Evolutionary conservation across 1,284 basidiomycete genomes (phyloP).

Genomic region (Takashimella koratensis): DNA sequence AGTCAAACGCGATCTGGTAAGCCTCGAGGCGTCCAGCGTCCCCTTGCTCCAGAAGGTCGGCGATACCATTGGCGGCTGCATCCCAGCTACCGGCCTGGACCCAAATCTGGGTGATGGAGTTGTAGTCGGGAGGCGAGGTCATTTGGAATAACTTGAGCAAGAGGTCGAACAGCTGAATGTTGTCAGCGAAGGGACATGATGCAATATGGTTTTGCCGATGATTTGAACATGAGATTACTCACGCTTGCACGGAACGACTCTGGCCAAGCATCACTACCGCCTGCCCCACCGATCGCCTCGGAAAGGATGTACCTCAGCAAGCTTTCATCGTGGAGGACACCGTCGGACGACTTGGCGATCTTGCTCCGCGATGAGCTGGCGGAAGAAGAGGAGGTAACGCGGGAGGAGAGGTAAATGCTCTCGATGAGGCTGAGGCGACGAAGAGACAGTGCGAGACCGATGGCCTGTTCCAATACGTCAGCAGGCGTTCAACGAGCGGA

Average conservation of each 20-base stretch:
- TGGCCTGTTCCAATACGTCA: conserved; percentile 62
- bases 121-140: conserved; percentile 63
- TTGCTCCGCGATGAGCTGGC: conserved; percentile 16
- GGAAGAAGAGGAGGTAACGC: conserved; percentile 24
- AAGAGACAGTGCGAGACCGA: conserved; percentile 89
- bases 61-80: conserved; percentile 55
- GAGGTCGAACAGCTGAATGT: conserved; percentile 50
- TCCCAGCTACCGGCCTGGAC: conserved; percentile 69
- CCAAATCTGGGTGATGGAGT: conserved; percentile 79
- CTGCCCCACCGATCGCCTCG: conserved; percentile 65
- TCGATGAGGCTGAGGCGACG: conserved; percentile 79
- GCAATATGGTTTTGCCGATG: conserved; percentile 26
- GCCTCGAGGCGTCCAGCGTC: conserved; percentile 62
- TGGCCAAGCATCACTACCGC: conserved; percentile 44
- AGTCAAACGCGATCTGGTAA: conserved; percentile 90
- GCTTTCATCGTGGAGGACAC: conserved; percentile 60
- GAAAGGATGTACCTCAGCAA: conserved; percentile 87
- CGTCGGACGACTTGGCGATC: conserved; percentile 17
- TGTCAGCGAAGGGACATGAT: too few relatives aligned
- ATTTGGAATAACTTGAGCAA: conserved; percentile 75
- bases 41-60: conserved; percentile 42
- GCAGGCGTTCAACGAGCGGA: background rate
- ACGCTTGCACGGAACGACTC: conserved; percentile 58
- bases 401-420: conserved; percentile 58
- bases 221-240: conserved; percentile 15